phyloP scores from a whole-genome alignment of 805 yeast species.

The Starmera amethionina region DNA sequence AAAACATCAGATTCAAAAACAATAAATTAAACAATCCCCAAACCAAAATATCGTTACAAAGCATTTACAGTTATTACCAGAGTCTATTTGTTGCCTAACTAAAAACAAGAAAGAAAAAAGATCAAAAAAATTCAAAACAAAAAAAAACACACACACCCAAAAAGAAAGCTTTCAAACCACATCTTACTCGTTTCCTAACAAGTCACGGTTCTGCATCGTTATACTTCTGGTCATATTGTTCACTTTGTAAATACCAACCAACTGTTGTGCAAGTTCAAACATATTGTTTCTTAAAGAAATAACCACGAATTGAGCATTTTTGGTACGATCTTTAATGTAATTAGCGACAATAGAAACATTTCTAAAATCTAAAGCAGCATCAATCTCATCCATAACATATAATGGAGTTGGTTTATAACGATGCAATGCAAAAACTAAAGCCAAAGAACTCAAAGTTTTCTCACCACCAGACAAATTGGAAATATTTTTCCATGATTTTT shows the following conservation, averaged over 20 bases:
- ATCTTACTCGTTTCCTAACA: conserved; percentile 11
- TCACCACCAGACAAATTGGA: conserved; percentile 96
- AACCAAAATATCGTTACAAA: too few relatives aligned
- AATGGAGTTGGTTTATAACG: conserved; percentile 94
- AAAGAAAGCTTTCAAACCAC: too few relatives aligned
- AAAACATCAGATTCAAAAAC: too few relatives aligned
- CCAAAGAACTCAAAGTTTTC: conserved; percentile 88
- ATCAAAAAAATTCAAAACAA: too few relatives aligned
- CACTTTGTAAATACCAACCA: conserved; percentile 93
- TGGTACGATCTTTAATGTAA: conserved; percentile 90
- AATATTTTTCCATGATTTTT: conserved; percentile 94
- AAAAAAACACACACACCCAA: too few relatives aligned
- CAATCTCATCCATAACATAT: conserved; percentile 98
- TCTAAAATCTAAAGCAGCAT: conserved; percentile 95
- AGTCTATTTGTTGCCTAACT: too few relatives aligned
- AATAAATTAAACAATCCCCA: too few relatives aligned
- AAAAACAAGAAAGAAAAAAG: too few relatives aligned
- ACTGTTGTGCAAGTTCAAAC: conserved; percentile 92
- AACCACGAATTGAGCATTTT: conserved; percentile 93
- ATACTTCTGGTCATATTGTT: conserved; percentile 85
- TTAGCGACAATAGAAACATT: conserved; percentile 97
- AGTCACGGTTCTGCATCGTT: conserved; percentile 58
- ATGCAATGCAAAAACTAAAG: conserved; percentile 92
- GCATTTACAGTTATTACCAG: too few relatives aligned
- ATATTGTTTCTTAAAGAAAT: conserved; percentile 92